Conservation (phyloP, 2,329 filamentous ascomycete genomes). For the Macrophomina phaseolina region DNA sequence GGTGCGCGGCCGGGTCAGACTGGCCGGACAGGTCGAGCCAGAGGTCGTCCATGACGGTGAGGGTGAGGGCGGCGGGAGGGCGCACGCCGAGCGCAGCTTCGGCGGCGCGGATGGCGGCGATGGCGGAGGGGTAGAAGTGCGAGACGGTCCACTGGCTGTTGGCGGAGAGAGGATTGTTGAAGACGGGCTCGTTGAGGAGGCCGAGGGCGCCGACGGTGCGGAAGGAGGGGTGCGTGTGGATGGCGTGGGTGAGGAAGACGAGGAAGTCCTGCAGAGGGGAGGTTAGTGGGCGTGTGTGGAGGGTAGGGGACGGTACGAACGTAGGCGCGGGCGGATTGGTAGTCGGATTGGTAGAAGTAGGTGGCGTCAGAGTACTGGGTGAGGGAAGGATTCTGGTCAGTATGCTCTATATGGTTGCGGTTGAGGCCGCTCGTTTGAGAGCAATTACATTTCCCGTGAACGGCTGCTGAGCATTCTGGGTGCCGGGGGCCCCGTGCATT, state of each 20-base stretch:
- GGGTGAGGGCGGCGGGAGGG: background rate
- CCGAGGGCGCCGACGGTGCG: constrained; percentile 65
- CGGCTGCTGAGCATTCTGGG: constrained; percentile 53
- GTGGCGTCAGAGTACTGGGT: constrained; percentile 44
- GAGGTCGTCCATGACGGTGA: constrained; percentile 18
- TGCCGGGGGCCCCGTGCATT: constrained; percentile 56
- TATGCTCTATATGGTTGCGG: too few relatives aligned
- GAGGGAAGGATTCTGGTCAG: background rate
- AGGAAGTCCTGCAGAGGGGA: constrained; percentile 51
- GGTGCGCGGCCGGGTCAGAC: background rate
- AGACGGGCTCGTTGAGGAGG: constrained; percentile 62
- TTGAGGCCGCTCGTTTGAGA: background rate
- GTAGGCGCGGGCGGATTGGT: constrained; percentile 61
- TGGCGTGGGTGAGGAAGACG: constrained; percentile 59
- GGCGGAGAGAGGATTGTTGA: constrained; percentile 17
- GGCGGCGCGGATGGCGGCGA: constrained; percentile 52
- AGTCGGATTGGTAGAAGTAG: constrained; percentile 61
- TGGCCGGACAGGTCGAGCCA: constrained; percentile 11
- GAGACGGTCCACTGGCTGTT: constrained; percentile 2
- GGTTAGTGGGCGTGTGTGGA: background rate
- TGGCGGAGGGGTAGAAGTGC: constrained; percentile 57
- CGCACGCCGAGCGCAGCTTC: constrained; percentile 43
- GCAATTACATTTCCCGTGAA: constrained; percentile 53
- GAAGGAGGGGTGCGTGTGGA: constrained; percentile 57
- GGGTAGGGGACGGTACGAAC: constrained; percentile 2